A percentile compares a stretch with the other conserved stretches of the same genome.
These are phyloP conservation scores for Sanghuangporus sanghuang DNA, from an alignment of 1,284 basidiomycete genomes.

Conservation along the genomic window DNA sequence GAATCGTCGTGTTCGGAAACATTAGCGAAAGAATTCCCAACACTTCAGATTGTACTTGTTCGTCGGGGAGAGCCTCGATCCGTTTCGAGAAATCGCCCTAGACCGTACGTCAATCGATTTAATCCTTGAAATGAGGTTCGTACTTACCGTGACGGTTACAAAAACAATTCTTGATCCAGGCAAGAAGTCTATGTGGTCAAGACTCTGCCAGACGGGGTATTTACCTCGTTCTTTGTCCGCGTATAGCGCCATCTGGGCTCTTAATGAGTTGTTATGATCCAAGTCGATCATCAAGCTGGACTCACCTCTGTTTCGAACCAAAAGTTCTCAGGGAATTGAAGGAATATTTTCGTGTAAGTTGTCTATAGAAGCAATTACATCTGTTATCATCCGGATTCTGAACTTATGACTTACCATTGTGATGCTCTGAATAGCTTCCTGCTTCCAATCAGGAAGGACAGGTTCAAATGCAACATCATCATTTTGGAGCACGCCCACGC, in stretches of 20 bases:
- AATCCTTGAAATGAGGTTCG: background rate
- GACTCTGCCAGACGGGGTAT: slow-evolving; percentile 67
- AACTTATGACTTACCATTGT: slow-evolving; percentile 41
- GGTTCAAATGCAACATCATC: slow-evolving; percentile 54
- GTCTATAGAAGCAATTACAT: slow-evolving; percentile 27
- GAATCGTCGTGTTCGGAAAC: slow-evolving; percentile 50
- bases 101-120: background rate
- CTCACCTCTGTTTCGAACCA: slow-evolving; percentile 65
- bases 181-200: slow-evolving; percentile 55
- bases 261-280: background rate
- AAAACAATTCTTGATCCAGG: slow-evolving; percentile 59
- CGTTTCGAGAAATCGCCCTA: slow-evolving; percentile 56
- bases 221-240: slow-evolving; percentile 58
- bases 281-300: background rate
- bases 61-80: slow-evolving; percentile 47
- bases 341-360: slow-evolving; percentile 68
- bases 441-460: slow-evolving; percentile 54
- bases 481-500: slow-evolving; percentile 57
- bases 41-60: slow-evolving; percentile 45
- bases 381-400: background rate
- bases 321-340: slow-evolving; percentile 60
- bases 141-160: slow-evolving; percentile 57
- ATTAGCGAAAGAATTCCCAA: slow-evolving; percentile 50
- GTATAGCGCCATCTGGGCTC: slow-evolving; percentile 52
- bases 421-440: slow-evolving; percentile 61